Percentiles rank a stretch among this genome's conserved stretches.
Evolutionary conservation across 306 rosid genomes (phyloP).

Genomic region (Dryas alaskensis): DNA sequence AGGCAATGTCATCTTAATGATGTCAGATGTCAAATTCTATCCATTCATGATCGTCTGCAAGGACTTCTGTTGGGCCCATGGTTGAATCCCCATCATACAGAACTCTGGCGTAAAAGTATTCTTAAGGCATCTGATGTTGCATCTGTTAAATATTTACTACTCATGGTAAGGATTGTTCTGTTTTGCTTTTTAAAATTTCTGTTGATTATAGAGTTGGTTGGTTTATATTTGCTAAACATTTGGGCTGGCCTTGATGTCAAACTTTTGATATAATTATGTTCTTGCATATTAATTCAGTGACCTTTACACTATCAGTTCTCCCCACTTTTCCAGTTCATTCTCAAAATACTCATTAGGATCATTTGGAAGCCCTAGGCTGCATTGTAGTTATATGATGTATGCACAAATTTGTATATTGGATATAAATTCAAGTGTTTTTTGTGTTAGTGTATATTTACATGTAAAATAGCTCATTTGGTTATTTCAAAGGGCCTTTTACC

Average conservation of each 20-base stretch:
- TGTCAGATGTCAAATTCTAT: constrained; percentile 55
- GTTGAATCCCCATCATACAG: constrained; percentile 59
- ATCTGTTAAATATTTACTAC: constrained; percentile 60
- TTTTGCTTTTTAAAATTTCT: constrained; percentile 3
- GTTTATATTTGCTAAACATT: constrained; percentile 1
- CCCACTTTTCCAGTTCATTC: background rate
- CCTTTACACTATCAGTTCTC: background rate
- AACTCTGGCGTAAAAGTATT: constrained; percentile 61
- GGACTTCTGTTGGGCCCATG: constrained; percentile 93
- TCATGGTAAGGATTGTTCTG: constrained; percentile 56
- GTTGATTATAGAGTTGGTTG: background rate
- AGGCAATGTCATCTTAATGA: constrained; percentile 64
- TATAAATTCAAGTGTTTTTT: background rate
- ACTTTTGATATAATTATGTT: background rate
- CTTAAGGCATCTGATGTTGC: constrained; percentile 53
- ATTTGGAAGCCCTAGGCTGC: background rate
- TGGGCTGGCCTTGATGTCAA: background rate
- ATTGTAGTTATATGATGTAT: background rate
- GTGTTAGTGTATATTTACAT: background rate
- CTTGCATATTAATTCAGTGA: background rate
- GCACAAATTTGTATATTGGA: background rate
- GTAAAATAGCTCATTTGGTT: background rate
- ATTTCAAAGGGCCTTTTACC: background rate
- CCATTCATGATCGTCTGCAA: constrained; percentile 73
- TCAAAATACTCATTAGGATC: background rate